Evolutionary conservation across 495 filamentous ascomycete genomes (phyloP), one percentile per base, ranked within the genome.

Genomic region (Aspergillus diversus): DNA sequence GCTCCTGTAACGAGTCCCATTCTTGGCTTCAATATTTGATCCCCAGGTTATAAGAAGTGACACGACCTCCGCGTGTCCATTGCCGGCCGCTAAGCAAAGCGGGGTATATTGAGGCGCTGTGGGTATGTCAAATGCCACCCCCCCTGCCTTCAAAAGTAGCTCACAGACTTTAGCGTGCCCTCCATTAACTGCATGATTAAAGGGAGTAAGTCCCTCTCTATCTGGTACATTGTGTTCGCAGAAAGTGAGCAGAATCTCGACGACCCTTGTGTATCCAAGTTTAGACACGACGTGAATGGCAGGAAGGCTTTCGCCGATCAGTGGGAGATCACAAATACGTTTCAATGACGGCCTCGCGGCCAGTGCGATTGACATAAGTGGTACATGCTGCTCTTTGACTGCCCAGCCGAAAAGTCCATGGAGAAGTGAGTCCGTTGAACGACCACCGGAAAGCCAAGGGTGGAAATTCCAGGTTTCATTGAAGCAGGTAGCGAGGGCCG

Each of bases 361-460:
- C 9, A 64, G 7, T 16, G 37, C 67, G 56, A 68, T 56, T 5
- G 33, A 31, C 3, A 72, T 55, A 27, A 72, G 63, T 11, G 67
- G 64, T 32, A 15, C 11, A 61, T 70, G 67, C 33, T 53, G 54
- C 39, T 70, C 65, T 15, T 55, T 70, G 2, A 72, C 59, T 39
- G 67, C 65, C 65, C 65, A 72, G 51, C 67, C 65, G 39, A 73
- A 64, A 11, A 73, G 64, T n/a, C 56, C 58, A 65, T 71, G 70
- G 5, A 71, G 15, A 48, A 55, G 66, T 4, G 68, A 73, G 31
- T 8, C 7, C 21, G 50, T 32, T 50, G 68, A 73, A 15, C 66
- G 66, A 8, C 70, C 70, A 27, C 66, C 65, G 32, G 58, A 7
- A 0, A 50, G 13, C 71, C 65, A 71, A 42, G 68, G 71, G 53